Percentiles rank a stretch among this genome's conserved stretches.
phyloP scores from a whole-genome alignment of 2,329 filamentous ascomycete species.

The Thelonectria rubi region DNA sequence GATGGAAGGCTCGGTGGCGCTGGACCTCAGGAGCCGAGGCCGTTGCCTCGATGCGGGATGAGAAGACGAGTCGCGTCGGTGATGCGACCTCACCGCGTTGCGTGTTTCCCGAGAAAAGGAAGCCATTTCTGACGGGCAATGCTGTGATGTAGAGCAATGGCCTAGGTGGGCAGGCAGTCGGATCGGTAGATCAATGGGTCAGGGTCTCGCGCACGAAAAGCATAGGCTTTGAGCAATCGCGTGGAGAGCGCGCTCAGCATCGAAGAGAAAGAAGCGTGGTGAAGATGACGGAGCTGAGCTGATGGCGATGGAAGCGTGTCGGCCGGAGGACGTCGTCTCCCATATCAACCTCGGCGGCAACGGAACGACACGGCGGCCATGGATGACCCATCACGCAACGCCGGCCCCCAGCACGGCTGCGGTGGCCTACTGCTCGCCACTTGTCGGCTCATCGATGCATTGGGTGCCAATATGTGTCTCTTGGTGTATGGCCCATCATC shows the following conservation, averaged over 20 bases:
- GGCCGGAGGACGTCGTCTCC: conserved; percentile 10
- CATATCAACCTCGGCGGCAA: conserved; percentile 29
- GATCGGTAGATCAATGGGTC: conserved; percentile 8
- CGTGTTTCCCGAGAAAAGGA: conserved; percentile 40
- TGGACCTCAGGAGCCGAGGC: conserved; percentile 63
- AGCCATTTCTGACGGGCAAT: conserved; percentile 29
- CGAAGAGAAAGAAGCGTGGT: neutral
- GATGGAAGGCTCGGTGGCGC: conserved; percentile 66
- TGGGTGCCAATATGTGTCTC: conserved; percentile 43
- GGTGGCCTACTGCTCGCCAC: conserved; percentile 36
- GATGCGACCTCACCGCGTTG: conserved; percentile 36
- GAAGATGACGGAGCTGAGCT: conserved; percentile 10
- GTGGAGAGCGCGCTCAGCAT: conserved; percentile 5
- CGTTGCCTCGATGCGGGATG: conserved; percentile 50
- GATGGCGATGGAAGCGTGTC: conserved; percentile 4
- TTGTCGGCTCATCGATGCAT: conserved; percentile 44
- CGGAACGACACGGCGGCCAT: conserved; percentile 23
- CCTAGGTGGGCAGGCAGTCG: neutral
- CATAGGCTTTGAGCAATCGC: conserved; percentile 2
- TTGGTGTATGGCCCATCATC: conserved; percentile 43
- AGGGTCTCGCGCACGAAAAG: neutral
- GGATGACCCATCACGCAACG: conserved; percentile 26
- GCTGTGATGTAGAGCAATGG: neutral
- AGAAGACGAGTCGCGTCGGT: conserved; percentile 42
- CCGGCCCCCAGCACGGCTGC: conserved; percentile 1